phyloP scores from a whole-genome alignment of 495 filamentous ascomycete species.

The Elasticomyces elasticus region DNA sequence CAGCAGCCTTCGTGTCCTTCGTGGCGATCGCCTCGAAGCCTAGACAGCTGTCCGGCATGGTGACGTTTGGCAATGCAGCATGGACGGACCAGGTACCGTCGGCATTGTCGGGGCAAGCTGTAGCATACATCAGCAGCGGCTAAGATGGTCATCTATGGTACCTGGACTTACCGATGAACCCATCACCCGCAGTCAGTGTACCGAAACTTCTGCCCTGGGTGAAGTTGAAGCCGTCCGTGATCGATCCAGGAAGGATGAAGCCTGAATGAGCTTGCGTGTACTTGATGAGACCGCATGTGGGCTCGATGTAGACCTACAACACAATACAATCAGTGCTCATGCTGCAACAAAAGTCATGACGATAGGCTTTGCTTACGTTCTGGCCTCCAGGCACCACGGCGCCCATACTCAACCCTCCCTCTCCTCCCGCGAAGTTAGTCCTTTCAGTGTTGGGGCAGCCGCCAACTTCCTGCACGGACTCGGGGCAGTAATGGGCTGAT shows the following conservation, averaged over 20 bases:
- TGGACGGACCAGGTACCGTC: conserved; percentile 7
- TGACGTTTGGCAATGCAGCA: conserved; percentile 2
- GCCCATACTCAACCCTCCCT: conserved; percentile 13
- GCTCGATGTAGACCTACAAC: conserved; percentile 20
- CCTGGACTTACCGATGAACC: neutral
- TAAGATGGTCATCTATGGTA: neutral
- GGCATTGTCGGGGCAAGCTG: conserved; percentile 3
- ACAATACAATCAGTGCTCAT: neutral
- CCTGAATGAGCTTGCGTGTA: conserved; percentile 19
- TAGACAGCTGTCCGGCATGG: conserved; percentile 3
- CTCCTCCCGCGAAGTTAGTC: conserved; percentile 10
- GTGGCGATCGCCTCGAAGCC: conserved; percentile 10
- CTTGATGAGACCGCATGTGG: conserved; percentile 12
- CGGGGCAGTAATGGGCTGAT: conserved; percentile 17
- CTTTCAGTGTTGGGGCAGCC: neutral
- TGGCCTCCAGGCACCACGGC: conserved; percentile 21
- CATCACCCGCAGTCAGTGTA: neutral
- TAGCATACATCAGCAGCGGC: neutral
- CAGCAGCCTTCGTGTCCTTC: conserved; percentile 10
- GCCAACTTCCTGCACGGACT: neutral
- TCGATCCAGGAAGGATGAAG: conserved; percentile 9
- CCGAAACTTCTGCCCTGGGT: conserved; percentile 4
- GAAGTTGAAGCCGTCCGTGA: conserved; percentile 9
- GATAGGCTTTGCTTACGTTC: neutral
- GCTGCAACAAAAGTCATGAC: neutral